These are phyloP conservation scores for Lodderomyces pseudojiufengensis DNA, from an alignment of 1,139 yeast genomes.

Conservation along the genomic window DNA sequence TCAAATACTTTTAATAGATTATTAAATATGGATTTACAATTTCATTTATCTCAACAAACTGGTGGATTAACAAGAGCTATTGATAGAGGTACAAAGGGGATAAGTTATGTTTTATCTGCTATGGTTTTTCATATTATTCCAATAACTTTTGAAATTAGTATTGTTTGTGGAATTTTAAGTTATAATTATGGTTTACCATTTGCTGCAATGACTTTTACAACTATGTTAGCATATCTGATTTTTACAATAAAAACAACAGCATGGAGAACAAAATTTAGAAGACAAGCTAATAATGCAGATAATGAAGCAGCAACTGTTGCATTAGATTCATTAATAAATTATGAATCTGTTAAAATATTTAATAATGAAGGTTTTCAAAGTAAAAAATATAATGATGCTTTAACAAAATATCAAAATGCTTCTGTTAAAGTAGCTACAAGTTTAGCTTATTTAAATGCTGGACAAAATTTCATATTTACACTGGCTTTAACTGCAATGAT, in stretches of 20 bases:
- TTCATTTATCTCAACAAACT: constrained; percentile 88
- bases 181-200: constrained; percentile 87
- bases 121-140: constrained; percentile 98
- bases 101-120: constrained; percentile 85
- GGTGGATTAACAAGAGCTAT: constrained; percentile 96
- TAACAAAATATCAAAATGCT: constrained; percentile 72
- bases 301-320: constrained; percentile 94
- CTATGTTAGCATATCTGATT: constrained; percentile 82
- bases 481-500: constrained; percentile 93
- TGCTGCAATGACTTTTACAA: constrained; percentile 83
- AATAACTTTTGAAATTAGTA: constrained; percentile 81
- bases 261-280: constrained; percentile 91
- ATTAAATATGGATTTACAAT: constrained; percentile 79
- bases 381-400: constrained; percentile 72
- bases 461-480: constrained; percentile 89
- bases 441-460: constrained; percentile 82
- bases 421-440: constrained; percentile 90
- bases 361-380: constrained; percentile 84
- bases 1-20: constrained; percentile 81
- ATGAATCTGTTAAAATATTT: constrained; percentile 91
- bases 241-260: constrained; percentile 92
- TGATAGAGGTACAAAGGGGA: constrained; percentile 97
- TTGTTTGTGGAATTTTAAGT: constrained; percentile 90
- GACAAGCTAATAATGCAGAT: constrained; percentile 91
- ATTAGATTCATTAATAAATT: constrained; percentile 87